Evolutionary conservation across 768 basidiomycete genomes (phyloP), one percentile per base, ranked within the genome.

Genomic region (Astraeus odoratus): DNA sequence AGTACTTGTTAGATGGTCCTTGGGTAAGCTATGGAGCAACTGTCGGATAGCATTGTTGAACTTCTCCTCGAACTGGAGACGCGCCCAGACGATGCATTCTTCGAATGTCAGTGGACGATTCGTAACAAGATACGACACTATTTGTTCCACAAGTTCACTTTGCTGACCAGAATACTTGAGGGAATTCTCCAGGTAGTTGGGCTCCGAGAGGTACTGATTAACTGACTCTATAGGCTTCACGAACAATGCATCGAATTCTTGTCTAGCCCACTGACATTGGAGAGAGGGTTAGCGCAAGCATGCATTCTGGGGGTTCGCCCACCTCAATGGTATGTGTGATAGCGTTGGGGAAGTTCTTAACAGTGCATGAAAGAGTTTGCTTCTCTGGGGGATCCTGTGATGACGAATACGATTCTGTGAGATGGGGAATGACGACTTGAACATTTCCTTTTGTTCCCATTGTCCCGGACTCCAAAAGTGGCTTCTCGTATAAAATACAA

Each of bases 341-440:
- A 20, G 86, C 86, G 62, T 99, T 94, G 8, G 96, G 96, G 78
- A 98, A 99, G 67, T 90, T 97, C 72, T 97, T 98, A 63, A 98
- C 86, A 1, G 96, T 99, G 65, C 96, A 99, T 20, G 88, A 89
- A 19, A 96, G 88, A 1, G 93, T 83, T 60, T 94, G 86, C 67
- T 96, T 98, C 70, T 99, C 96, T 8, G 96, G 96, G 36, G 96
- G 96, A 62, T 99, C 96, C 67, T 98, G 96, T 12, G 94, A 97
- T 8, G 93, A 95, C 12, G 88, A 84, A 65, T 99, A 99, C 15
- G 91, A 95, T 66, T 99, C 96, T 12, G 95, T 96, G 31, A 97
- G 53, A 64, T 96, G 79, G 18, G 95, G 96, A 40, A 97, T 77
- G 46, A 99, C 76, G 51, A 98, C 92, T 67, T 99, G 96, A 4